Percentiles rank a stretch among this genome's conserved stretches.
Conservation (phyloP, 1,284 basidiomycete genomes). For the Microbotryum silenes-acaulis region DNA sequence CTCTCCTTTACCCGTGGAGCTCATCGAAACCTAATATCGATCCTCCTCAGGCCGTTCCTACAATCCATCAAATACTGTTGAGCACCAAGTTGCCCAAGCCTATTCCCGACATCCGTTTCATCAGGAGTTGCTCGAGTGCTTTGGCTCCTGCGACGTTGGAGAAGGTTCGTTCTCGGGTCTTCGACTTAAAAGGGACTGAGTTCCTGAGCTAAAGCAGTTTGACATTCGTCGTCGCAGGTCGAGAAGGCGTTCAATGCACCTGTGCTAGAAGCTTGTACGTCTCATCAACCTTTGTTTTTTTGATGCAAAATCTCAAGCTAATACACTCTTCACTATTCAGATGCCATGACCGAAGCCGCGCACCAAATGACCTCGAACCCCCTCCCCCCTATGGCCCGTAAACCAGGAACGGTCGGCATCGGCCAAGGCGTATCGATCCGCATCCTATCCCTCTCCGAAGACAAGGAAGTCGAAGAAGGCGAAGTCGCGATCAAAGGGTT, state of each 20-base stretch:
- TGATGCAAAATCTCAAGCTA: constrained; percentile 26
- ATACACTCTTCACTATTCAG: constrained; percentile 9
- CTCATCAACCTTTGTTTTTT: constrained; percentile 35
- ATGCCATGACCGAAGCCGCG: constrained; percentile 38
- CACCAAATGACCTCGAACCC: constrained; percentile 46
- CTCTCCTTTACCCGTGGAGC: too few relatives aligned
- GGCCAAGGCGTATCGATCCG: constrained; percentile 46
- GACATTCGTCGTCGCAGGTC: constrained; percentile 25
- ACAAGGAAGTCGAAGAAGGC: constrained; percentile 35
- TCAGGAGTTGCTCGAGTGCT: constrained; percentile 47
- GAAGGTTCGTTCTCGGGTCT: constrained; percentile 7
- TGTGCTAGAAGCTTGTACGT: constrained; percentile 45
- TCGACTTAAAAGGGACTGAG: neutral
- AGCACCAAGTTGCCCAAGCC: constrained; percentile 41
- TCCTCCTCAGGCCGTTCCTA: constrained; percentile 40
- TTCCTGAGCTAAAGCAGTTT: neutral
- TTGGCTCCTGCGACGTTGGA: constrained; percentile 45
- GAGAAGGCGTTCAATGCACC: constrained; percentile 47
- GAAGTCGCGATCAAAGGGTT: constrained; percentile 47
- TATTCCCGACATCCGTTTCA: constrained; percentile 46
- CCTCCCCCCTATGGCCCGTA: constrained; percentile 39
- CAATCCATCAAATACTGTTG: constrained; percentile 48
- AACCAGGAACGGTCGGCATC: constrained; percentile 46
- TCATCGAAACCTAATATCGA: too few relatives aligned
- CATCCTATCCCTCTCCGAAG: constrained; percentile 31